phyloP scores from a whole-genome alignment of 768 basidiomycete genomes.

The Boletus subparvulus region DNA sequence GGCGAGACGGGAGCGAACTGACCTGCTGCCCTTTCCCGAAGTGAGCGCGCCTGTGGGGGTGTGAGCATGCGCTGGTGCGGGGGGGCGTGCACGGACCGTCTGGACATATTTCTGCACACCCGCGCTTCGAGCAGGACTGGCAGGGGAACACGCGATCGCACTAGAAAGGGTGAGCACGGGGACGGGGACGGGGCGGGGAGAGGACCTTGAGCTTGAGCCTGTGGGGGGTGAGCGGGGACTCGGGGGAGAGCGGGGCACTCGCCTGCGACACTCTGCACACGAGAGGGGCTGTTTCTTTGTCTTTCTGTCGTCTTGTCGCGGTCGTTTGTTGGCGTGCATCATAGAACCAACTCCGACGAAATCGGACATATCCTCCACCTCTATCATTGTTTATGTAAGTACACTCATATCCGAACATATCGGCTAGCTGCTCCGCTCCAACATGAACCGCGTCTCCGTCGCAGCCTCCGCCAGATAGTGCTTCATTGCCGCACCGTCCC shows the following conservation, averaged over 20 bases:
- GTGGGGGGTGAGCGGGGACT: not conserved
- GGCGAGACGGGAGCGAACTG: conserved; percentile 9
- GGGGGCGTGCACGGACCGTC: conserved; percentile 40
- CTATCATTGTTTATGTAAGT: conserved; percentile 28
- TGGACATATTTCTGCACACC: conserved; percentile 62
- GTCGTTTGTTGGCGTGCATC: conserved; percentile 41
- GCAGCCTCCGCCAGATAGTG: conserved; percentile 81
- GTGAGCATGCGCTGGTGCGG: not conserved
- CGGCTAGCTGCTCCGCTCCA: conserved; percentile 55
- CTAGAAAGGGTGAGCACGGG: conserved; percentile 30
- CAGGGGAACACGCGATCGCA: conserved; percentile 68
- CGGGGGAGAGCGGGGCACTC: conserved; percentile 9
- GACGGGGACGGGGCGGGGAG: not conserved
- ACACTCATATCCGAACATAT: conserved; percentile 30
- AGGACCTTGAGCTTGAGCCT: conserved; percentile 59
- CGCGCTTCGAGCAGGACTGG: conserved; percentile 65
- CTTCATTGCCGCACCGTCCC: conserved; percentile 51
- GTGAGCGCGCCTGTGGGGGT: conserved; percentile 50
- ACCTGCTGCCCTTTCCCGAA: conserved; percentile 65
- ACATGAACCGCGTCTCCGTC: conserved; percentile 70
- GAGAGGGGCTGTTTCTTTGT: conserved; percentile 49
- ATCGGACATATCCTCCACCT: conserved; percentile 21
- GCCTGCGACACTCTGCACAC: conserved; percentile 64
- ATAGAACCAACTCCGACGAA: conserved; percentile 23
- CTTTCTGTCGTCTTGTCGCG: conserved; percentile 37